Conservation (phyloP, 305 asterid genomes). For the Fraxinus dipetala region DNA sequence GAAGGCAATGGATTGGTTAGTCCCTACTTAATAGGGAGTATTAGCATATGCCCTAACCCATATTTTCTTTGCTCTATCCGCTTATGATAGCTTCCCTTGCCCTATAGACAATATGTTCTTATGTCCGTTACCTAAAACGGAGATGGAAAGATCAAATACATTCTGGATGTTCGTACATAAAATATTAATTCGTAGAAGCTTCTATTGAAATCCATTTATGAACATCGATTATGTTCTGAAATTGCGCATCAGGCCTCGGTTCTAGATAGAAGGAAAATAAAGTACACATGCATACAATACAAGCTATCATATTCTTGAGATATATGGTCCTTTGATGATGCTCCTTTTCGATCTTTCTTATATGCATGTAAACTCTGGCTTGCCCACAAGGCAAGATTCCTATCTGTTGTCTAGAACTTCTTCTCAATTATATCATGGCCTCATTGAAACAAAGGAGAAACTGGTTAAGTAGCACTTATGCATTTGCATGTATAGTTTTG, state of each 20-base stretch:
- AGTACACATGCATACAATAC: neutral
- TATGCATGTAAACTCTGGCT: neutral
- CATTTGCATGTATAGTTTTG: neutral
- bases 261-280: neutral
- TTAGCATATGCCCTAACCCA: conserved; percentile 4
- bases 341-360: neutral
- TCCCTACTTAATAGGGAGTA: neutral
- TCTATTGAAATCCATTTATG: neutral
- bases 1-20: conserved; percentile 67
- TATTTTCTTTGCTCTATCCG: neutral
- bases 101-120: neutral
- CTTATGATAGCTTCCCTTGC: conserved; percentile 11
- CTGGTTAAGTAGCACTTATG: neutral
- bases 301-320: neutral
- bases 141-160: neutral
- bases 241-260: neutral
- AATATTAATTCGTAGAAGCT: neutral
- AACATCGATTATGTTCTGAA: neutral
- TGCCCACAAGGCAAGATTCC: neutral
- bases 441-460: neutral
- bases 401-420: neutral
- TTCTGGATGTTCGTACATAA: neutral
- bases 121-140: neutral
- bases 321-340: neutral
- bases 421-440: neutral